Conservation (phyloP, 768 basidiomycete species). For the Rhodotorula toruloides region DNA sequence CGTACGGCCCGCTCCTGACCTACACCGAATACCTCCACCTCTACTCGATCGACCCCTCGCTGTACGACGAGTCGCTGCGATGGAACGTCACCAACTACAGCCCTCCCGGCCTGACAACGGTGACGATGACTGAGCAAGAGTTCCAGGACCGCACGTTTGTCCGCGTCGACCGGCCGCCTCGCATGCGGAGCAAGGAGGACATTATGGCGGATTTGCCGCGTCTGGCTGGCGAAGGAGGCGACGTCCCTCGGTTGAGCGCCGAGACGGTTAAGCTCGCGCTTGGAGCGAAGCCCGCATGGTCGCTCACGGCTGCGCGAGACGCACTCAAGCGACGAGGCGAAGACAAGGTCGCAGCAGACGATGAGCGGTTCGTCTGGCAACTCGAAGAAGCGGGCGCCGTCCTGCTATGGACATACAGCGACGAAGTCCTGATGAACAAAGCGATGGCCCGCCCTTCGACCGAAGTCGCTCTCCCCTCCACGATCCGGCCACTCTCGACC, state of each 20-base stretch:
- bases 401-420: not conserved
- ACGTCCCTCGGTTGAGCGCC: too few species aligned
- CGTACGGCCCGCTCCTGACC: conserved; percentile 9
- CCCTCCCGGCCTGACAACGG: not conserved
- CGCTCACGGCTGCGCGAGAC: not conserved
- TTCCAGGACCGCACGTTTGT: conserved; percentile 12
- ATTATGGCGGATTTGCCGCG: too few species aligned
- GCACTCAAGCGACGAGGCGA: not conserved
- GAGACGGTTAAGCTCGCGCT: not conserved
- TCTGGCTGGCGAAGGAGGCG: not conserved
- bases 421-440: conserved; percentile 20
- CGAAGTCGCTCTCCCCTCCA: conserved; percentile 1
- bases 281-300: not conserved
- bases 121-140: not conserved
- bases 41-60: not conserved
- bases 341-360: rapidly evolving
- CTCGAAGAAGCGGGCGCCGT: not conserved
- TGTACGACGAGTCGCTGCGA: not conserved
- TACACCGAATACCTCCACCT: not conserved
- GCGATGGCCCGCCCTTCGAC: conserved; percentile 2
- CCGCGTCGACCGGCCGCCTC: not conserved
- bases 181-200: rapidly evolving
- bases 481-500: not conserved
- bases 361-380: not conserved
- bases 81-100: not conserved